A percentile compares a stretch with the other conserved stretches of the same genome.
Evolutionary conservation across 495 filamentous ascomycete genomes (phyloP).

Genomic region (Xylaria curta): DNA sequence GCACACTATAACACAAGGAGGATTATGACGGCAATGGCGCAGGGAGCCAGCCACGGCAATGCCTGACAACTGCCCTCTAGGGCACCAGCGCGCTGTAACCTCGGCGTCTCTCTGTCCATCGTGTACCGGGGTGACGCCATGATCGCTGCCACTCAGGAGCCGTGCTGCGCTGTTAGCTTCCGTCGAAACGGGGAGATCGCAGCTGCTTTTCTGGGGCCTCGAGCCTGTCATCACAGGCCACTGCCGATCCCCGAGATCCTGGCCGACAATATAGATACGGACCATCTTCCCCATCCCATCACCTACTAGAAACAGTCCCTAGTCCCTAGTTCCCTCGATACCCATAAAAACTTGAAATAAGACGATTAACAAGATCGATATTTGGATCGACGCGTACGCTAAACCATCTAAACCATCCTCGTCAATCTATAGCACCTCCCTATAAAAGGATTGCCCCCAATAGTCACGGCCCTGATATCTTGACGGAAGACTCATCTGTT

Average conservation of each 20-base stretch:
- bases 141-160: not conserved
- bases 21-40: constrained; percentile 21
- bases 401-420: not conserved
- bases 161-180: not conserved
- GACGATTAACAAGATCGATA: constrained; percentile 15
- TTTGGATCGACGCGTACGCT: constrained; percentile 21
- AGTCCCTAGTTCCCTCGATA: not conserved
- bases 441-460: constrained; percentile 14
- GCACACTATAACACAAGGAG: constrained; percentile 1
- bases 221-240: constrained; percentile 13
- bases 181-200: constrained; percentile 5
- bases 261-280: constrained; percentile 20
- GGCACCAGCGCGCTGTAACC: constrained; percentile 24
- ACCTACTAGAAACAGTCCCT: constrained; percentile 24
- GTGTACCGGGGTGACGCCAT: not conserved
- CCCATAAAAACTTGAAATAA: constrained; percentile 10
- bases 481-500: not conserved
- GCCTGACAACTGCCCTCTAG: constrained; percentile 20
- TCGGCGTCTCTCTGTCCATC: constrained; percentile 14
- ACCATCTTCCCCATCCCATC: constrained; percentile 18
- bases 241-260: constrained; percentile 25
- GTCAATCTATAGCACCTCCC: not conserved
- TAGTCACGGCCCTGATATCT: not conserved
- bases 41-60: constrained; percentile 22
- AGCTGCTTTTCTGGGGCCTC: not conserved